Evolutionary conservation across 352 stramenopile species (phyloP).

Genomic region (Vaucheria bursata): DNA sequence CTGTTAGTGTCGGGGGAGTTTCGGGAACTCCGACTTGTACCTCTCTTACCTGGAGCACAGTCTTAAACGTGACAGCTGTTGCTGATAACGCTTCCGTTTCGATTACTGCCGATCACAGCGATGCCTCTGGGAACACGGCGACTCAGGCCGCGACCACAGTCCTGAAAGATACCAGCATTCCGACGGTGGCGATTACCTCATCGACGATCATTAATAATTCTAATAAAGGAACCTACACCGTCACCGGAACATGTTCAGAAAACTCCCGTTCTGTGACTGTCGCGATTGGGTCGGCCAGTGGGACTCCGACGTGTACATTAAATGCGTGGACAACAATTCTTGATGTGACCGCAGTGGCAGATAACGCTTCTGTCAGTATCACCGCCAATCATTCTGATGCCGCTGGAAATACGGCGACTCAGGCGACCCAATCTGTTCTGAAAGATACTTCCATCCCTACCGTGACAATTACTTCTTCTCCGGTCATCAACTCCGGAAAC

Average conservation of each 20-base stretch:
- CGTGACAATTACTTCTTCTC: not conserved
- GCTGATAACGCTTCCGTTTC: not conserved
- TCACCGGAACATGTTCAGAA: not conserved
- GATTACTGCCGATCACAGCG: not conserved
- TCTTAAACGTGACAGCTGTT: not conserved
- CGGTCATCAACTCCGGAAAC: not conserved
- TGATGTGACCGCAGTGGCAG: not conserved
- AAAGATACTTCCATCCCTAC: slow-evolving; percentile 1
- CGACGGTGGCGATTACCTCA: not conserved
- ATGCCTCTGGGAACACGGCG: not conserved
- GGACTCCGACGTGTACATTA: not conserved
- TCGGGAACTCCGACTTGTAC: not conserved
- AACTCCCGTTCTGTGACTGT: not conserved
- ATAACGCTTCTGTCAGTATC: not conserved
- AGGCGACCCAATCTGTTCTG: not conserved
- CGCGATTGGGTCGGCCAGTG: not conserved
- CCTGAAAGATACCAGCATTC: not conserved
- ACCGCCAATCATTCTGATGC: not conserved
- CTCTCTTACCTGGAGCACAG: not conserved
- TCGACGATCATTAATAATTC: not conserved
- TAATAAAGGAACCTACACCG: not conserved
- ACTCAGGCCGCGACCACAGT: not conserved
- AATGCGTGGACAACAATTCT: not conserved
- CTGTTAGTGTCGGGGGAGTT: not conserved
- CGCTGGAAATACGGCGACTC: not conserved